phyloP scores from a whole-genome alignment of 2,329 filamentous ascomycete genomes.

The Botrytis cinerea region DNA sequence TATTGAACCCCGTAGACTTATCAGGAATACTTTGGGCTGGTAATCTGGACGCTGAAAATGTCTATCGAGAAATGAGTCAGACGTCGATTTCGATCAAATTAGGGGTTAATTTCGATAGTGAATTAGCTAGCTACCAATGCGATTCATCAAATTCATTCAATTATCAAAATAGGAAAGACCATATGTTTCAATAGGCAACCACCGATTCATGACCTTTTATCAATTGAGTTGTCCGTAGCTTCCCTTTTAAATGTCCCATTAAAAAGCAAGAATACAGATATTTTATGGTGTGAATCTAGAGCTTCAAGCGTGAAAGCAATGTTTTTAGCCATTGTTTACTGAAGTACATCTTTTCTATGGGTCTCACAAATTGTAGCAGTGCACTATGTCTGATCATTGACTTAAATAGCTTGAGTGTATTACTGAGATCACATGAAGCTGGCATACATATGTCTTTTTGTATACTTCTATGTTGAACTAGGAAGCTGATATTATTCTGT shows the following conservation, averaged over 20 bases:
- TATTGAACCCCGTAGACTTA: not conserved
- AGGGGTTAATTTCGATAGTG: too few relatives aligned
- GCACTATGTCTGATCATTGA: not conserved
- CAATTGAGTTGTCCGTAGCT: not conserved
- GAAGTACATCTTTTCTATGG: not conserved
- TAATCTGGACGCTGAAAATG: too few relatives aligned
- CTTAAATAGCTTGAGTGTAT: not conserved
- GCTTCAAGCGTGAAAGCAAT: too few relatives aligned
- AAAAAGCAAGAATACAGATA: too few relatives aligned
- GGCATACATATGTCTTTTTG: too few relatives aligned
- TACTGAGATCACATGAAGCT: not conserved
- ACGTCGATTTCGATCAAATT: too few relatives aligned
- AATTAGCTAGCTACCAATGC: too few relatives aligned
- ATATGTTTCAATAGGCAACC: not conserved
- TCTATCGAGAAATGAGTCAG: too few relatives aligned
- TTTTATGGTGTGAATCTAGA: too few relatives aligned
- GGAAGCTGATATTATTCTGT: not conserved
- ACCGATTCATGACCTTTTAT: not conserved
- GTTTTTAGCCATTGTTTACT: too few relatives aligned
- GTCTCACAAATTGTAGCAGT: rapidly evolving
- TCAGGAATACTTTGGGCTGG: not conserved
- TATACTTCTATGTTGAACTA: not conserved
- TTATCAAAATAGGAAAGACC: not conserved
- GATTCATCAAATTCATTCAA: not conserved
- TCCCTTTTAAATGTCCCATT: not conserved